These are phyloP conservation scores for Micromonas pusilla DNA, from an alignment of 139 green algal genomes.

Conservation along the genomic window DNA sequence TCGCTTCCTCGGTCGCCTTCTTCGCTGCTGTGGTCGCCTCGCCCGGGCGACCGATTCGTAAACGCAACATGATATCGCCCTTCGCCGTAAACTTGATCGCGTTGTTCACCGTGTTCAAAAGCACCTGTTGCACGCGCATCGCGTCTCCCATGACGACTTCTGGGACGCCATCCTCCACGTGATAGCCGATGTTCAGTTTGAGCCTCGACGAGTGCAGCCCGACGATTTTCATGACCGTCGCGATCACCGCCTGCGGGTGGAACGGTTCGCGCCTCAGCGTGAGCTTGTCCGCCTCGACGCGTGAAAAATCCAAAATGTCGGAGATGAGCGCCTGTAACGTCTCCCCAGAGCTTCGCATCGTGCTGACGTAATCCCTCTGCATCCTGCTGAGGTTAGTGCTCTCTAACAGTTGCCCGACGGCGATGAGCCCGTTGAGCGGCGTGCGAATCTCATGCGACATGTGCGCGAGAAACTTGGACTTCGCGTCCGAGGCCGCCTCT, in stretches of 20 bases:
- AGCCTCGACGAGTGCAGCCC: conserved; percentile 62
- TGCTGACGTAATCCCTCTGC: conserved; percentile 78
- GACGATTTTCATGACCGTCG: conserved; percentile 76
- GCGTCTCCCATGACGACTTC: conserved; percentile 22
- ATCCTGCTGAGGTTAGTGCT: conserved; percentile 55
- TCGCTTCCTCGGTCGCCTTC: neutral
- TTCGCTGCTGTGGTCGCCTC: too few species aligned
- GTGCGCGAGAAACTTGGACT: conserved; percentile 81
- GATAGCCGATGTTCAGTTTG: conserved; percentile 55
- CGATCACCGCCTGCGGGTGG: conserved; percentile 63
- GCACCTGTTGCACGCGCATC: conserved; percentile 54
- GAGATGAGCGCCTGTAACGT: conserved; percentile 79
- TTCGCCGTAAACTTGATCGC: conserved; percentile 81
- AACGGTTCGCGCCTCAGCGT: conserved; percentile 52
- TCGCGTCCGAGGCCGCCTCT: conserved; percentile 68
- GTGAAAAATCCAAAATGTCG: conserved; percentile 84
- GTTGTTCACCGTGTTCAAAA: conserved; percentile 86
- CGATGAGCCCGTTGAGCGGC: conserved; percentile 90
- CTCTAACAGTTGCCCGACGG: conserved; percentile 73
- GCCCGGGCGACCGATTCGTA: neutral
- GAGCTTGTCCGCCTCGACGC: conserved; percentile 80
- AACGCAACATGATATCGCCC: conserved; percentile 59
- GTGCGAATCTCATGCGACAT: conserved; percentile 94
- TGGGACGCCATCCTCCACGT: conserved; percentile 40
- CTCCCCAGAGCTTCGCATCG: conserved; percentile 60